These are phyloP conservation scores for Areca catechu DNA, from an alignment of 176 grass and related monocot genomes.

Conservation along the genomic window DNA sequence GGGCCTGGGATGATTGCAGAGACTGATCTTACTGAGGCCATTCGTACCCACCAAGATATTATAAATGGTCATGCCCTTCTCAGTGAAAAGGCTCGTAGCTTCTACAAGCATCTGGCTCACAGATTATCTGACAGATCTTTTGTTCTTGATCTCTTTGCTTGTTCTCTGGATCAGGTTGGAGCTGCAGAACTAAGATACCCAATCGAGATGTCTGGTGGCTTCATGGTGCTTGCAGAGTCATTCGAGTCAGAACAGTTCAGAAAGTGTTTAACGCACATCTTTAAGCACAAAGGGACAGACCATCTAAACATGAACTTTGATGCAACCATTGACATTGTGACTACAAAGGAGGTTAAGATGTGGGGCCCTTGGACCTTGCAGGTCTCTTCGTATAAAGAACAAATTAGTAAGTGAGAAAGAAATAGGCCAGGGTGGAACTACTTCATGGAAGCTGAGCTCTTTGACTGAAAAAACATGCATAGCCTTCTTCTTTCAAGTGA, in stretches of 20 bases:
- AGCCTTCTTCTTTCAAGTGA: constrained; percentile 83
- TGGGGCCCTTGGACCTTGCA: constrained; percentile 89
- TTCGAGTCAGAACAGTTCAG: constrained; percentile 87
- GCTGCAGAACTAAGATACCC: constrained; percentile 74
- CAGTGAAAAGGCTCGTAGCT: constrained; percentile 48
- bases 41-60: constrained; percentile 82
- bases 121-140: constrained; percentile 60
- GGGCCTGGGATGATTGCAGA: constrained; percentile 82
- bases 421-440: constrained; percentile 82
- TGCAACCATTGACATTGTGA: constrained; percentile 70
- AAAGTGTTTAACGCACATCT: constrained; percentile 65
- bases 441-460: constrained; percentile 76
- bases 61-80: constrained; percentile 55
- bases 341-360: constrained; percentile 94
- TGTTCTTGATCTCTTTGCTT: constrained; percentile 84
- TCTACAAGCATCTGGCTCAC: constrained; percentile 73
- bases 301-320: constrained; percentile 90
- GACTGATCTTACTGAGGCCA: constrained; percentile 63
- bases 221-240: constrained; percentile 71
- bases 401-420: constrained; percentile 73
- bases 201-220: constrained; percentile 76
- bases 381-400: constrained; percentile 55
- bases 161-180: constrained; percentile 95
- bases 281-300: constrained; percentile 44
- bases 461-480: constrained; percentile 79